Conservation (phyloP, 441 rosid species). For the Rhodomyrtus psidioides region DNA sequence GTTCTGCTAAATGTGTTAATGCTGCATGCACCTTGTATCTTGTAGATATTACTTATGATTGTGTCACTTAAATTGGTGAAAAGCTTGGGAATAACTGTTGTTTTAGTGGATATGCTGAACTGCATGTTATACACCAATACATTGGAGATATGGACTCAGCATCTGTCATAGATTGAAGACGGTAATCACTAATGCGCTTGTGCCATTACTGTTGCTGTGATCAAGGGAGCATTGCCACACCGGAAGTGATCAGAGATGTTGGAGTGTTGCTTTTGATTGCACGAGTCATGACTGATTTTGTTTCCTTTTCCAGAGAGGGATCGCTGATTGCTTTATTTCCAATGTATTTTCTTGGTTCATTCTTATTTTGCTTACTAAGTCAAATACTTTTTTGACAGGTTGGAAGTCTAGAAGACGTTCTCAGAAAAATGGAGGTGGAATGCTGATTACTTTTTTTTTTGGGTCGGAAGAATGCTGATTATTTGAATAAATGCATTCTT, state of each 20-base stretch:
- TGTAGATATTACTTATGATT: background rate
- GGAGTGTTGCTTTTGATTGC: background rate
- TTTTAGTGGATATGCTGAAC: background rate
- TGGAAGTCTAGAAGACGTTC: constrained; percentile 83
- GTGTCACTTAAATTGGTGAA: background rate
- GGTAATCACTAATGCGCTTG: background rate
- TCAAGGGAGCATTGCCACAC: background rate
- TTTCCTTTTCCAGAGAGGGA: background rate
- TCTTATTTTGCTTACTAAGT: background rate
- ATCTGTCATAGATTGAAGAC: background rate
- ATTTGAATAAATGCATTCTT: background rate
- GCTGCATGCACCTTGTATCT: background rate
- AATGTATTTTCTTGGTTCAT: background rate
- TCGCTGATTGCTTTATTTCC: background rate
- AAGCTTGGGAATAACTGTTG: background rate
- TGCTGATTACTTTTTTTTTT: background rate
- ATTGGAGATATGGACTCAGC: background rate
- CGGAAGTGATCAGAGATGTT: background rate
- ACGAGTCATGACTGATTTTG: background rate
- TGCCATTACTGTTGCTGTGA: background rate
- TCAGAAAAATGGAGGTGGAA: constrained; percentile 83
- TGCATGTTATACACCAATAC: background rate
- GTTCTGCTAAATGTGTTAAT: background rate
- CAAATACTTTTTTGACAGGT: constrained; percentile 37
- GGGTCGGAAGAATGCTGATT: background rate